Evolutionary conservation across 352 stramenopile species (phyloP).

Genomic region (Phytopythium sindhum): DNA sequence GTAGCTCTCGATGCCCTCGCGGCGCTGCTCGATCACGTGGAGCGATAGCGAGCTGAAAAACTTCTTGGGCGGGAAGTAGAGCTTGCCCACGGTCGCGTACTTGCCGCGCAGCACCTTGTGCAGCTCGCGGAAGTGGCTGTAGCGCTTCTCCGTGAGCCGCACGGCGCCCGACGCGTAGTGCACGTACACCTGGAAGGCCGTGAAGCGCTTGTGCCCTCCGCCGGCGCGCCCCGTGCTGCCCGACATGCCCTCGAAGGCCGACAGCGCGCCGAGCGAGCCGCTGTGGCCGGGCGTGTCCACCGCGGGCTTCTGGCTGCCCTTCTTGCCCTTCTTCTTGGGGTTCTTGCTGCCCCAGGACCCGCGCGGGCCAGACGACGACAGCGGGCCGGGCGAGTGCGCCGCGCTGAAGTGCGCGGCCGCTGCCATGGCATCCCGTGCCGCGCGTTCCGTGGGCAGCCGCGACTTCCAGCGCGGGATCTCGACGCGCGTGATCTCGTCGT

Average conservation of each 20-base stretch:
- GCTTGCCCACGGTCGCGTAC: conserved; percentile 74
- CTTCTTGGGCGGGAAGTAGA: conserved; percentile 85
- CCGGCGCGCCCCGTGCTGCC: conserved; percentile 9
- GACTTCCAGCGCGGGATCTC: conserved; percentile 71
- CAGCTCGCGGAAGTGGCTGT: conserved; percentile 81
- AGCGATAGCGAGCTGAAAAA: conserved; percentile 87
- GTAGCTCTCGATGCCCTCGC: conserved; percentile 80
- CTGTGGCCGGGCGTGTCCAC: conserved; percentile 17
- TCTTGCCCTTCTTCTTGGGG: conserved; percentile 8
- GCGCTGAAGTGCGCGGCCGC: conserved; percentile 10
- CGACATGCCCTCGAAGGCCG: conserved; percentile 12
- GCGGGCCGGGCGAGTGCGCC: conserved; percentile 26
- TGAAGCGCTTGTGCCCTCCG: conserved; percentile 63
- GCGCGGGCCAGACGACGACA: conserved; percentile 16
- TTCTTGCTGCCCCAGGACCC: not conserved
- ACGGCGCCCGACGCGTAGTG: conserved; percentile 67
- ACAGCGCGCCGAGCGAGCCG: conserved; percentile 30
- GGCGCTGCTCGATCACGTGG: conserved; percentile 83
- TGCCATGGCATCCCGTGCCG: conserved; percentile 15
- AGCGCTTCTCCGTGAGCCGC: conserved; percentile 69
- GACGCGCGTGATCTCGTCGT: conserved; percentile 66
- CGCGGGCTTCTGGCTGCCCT: not conserved
- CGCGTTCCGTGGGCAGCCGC: conserved; percentile 50
- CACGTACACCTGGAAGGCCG: conserved; percentile 75
- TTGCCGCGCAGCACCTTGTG: conserved; percentile 78